These are phyloP conservation scores for Candida argentea DNA, from an alignment of 805 yeast genomes.

Conservation along the genomic window DNA sequence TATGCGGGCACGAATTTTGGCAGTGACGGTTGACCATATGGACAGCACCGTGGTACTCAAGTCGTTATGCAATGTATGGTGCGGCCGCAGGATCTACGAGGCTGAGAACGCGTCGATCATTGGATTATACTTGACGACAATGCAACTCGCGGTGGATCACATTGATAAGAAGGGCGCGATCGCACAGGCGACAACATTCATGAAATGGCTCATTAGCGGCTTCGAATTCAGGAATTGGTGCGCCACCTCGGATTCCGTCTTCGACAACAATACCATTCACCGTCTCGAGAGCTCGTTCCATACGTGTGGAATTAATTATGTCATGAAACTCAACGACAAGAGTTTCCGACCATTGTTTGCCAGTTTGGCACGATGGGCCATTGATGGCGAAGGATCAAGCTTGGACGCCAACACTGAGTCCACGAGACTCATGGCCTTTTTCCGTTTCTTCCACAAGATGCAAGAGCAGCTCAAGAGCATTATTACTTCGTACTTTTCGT, in stretches of 20 bases:
- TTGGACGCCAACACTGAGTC: conserved; percentile 34
- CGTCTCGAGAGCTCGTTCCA: conserved; percentile 74
- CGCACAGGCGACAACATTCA: conserved; percentile 55
- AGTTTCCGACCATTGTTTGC: conserved; percentile 89
- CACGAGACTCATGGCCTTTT: conserved; percentile 63
- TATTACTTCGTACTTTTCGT: conserved; percentile 80
- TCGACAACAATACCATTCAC: conserved; percentile 65
- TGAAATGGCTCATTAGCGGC: conserved; percentile 56
- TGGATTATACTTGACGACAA: conserved; percentile 58
- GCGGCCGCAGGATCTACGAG: conserved; percentile 21
- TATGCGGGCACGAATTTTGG: conserved; percentile 53
- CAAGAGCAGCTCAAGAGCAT: conserved; percentile 80
- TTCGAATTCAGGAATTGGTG: conserved; percentile 56
- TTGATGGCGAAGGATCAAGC: conserved; percentile 65
- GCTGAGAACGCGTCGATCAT: conserved; percentile 31
- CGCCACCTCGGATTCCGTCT: conserved; percentile 29
- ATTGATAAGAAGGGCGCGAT: conserved; percentile 70
- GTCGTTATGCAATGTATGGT: conserved; percentile 58
- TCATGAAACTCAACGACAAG: conserved; percentile 88
- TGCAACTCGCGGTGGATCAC: conserved; percentile 56
- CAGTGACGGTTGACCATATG: conserved; percentile 53
- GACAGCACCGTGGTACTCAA: conserved; percentile 55
- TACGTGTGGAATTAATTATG: conserved; percentile 61
- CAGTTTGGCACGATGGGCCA: conserved; percentile 81
- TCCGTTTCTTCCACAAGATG: conserved; percentile 75